Evolutionary conservation across 306 rosid genomes (phyloP), one percentile per base, ranked within the genome.

Genomic region (Clitoria ternatea): DNA sequence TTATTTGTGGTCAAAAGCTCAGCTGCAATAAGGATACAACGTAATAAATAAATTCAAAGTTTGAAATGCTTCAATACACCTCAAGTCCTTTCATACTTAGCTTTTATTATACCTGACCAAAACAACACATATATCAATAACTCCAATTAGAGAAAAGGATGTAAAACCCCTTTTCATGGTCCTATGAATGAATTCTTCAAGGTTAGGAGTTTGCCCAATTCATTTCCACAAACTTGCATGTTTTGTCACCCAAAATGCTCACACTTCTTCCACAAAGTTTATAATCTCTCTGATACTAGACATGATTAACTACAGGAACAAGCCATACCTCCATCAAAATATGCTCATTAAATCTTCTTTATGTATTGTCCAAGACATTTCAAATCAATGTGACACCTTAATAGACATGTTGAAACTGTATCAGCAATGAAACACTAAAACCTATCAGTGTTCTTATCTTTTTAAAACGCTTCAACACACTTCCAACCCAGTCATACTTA

Each of bases 1-100:
- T 94, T 91, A 79, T 89, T 94, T 30, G 99, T 91, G 24, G 99
- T 94, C 75, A 94, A 79, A 61, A 94, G 83, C 83, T 94, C 99
- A 52, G 99, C 99, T 94, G 89, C 86, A 77, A 18, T 52, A 78
- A 66, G 32, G 77, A 71, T 66, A 81, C 77, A 77, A 23, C 66
- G 35, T 5, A n/a, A 44, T 22, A 55, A 17, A 61, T 42, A 65
- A 73, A 55, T 14, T 65, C 30, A 29, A 78, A 61, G 6, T 17
- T 48, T 26, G 11, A 48, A 36, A 68, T 14, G 43, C 36, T 55
- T 36, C n/a, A 27, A 7, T 49, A 37, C 37, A 18, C 37, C 50
- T 57, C 48, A 13, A 44, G 60, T 50, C 47, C 48, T 60, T 50
- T 33, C 14, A 49, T 32, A 33, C 5, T 5, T 71, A 69, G 48